Evolutionary conservation across 208 protist species (phyloP), one percentile per base, ranked within the genome.

Genomic region (Acanthamoeba healyi): DNA sequence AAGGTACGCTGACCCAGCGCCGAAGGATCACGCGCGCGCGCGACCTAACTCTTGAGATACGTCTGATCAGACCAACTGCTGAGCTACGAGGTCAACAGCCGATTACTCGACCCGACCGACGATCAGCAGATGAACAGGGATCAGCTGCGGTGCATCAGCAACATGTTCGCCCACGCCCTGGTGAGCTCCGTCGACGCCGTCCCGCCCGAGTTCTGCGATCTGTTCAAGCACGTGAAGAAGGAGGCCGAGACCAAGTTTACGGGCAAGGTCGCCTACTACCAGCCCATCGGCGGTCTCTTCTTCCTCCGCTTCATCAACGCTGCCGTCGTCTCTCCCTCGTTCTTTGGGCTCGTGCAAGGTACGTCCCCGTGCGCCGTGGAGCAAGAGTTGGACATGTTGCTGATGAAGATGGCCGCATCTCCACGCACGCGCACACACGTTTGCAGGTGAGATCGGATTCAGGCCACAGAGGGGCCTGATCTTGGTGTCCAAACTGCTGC

Each of bases 161-260:
- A 58, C 44, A n/a, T 34, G n/a, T 86, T 86, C 46, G 44, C 77
- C 77, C 17, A 9, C 1, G 77, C 77, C 29, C n/a, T 86, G 40
- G 7, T 86, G 44, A 58, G 46, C 44, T 86, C 77, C 1, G 44
- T 38, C 44, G 77, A 86, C 34, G 38, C 42, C 14, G 77, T 86
- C 15, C 77, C 77, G n/a, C n/a, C n/a, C n/a, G 77, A 86, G 38
- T 86, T 86, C 38, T 86, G 77, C 38, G 77, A 86, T 40, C 14
- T 86, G 29, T 86, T 86, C 42, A 86, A 58, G 29, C 77, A 86
- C n/a, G 77, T 86, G 42, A 86, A 86, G 77, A 86, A 86, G 77
- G 77, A 86, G 19, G 5, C 77, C 0, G 77, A 86, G 77, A 36
- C 77, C 3, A 86, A 86, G 42, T 86, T 40, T 40, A 49, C 77